Evolutionary conservation across 208 protist genomes (phyloP), one percentile per base, ranked within the genome.

Genomic region (Leishmania martiniquensis): DNA sequence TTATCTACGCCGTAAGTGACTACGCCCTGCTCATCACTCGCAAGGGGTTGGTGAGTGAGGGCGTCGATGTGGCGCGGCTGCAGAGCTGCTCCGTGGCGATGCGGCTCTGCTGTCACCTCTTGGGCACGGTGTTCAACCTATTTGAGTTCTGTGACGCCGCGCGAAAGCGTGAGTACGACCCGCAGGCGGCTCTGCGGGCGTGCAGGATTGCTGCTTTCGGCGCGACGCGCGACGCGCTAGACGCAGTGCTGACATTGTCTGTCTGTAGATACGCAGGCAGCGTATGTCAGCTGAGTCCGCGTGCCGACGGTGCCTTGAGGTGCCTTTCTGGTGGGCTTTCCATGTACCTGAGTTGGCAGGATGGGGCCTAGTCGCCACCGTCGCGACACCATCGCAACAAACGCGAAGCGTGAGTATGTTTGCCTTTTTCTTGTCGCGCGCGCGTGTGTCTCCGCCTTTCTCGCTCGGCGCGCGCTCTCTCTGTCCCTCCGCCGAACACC

Each of bases 291-390:
- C 76, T 80, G 20, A 45, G 76, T 49, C 20, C 47, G 25, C 75
- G 63, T 45, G 52, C 15, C 20, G 57, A 70, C 22, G 89, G 86
- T 5, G 54, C 62, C 1, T 74, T 93, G 25, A 60, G 59, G 42
- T 83, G 84, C 72, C 13, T 91, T 44, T 93, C 91, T 6, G 89
- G 81, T 39, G 75, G 20, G n/a, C 80, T 89, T 60, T 83, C 86
- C 13, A 83, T 70, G n/a, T 84, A 79, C 55, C 57, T 86, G 34
- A 80, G 71, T 44, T 91, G 82, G 80, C 68, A 78, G 52, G 77
- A 78, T 39, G 73, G 65, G 47, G 75, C 74, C 70, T 80, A 75
- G 29, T 22, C 2, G 22, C 15, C 13, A 42, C n/a, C 25, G 9
- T 7, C 44, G 13, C 22, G 22, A 51, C 42, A 52, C 42, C 66